Percentiles rank a stretch among this genome's conserved stretches.
These are phyloP conservation scores for Aureobasidium zeae DNA, from an alignment of 2,329 filamentous ascomycete genomes.

Conservation along the genomic window DNA sequence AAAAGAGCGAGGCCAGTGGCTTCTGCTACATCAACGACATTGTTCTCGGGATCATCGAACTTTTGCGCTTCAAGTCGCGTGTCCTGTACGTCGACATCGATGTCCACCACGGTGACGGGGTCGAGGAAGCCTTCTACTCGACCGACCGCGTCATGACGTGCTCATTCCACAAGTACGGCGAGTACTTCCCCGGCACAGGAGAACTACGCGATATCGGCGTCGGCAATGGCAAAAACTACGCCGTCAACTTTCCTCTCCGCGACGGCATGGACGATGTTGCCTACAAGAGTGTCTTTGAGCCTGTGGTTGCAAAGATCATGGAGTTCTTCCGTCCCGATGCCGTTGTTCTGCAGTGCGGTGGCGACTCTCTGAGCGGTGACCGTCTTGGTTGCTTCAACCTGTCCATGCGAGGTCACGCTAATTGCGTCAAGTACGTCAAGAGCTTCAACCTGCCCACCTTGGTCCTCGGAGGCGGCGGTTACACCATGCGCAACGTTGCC, in stretches of 20 bases:
- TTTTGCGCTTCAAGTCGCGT: slow-evolving; percentile 70
- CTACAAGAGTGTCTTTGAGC: slow-evolving; percentile 61
- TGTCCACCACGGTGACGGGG: slow-evolving; percentile 83
- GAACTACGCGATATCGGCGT: slow-evolving; percentile 61
- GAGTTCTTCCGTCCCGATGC: slow-evolving; percentile 59
- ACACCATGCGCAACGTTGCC: slow-evolving; percentile 58
- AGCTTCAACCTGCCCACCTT: slow-evolving; percentile 57
- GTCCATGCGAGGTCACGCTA: slow-evolving; percentile 61
- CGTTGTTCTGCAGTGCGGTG: slow-evolving; percentile 60
- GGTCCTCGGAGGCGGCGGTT: slow-evolving; percentile 58
- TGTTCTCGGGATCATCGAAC: slow-evolving; percentile 81
- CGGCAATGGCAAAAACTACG: slow-evolving; percentile 56
- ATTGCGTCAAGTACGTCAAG: slow-evolving; percentile 61
- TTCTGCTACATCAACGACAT: slow-evolving; percentile 99
- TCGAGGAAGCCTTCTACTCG: slow-evolving; percentile 65
- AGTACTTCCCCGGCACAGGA: slow-evolving; percentile 62
- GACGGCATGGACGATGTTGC: slow-evolving; percentile 58
- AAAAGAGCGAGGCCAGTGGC: slow-evolving; percentile 84
- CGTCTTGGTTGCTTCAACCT: slow-evolving; percentile 61
- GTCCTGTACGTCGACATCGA: slow-evolving; percentile 95
- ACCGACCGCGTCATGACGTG: slow-evolving; percentile 64
- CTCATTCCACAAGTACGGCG: slow-evolving; percentile 64
- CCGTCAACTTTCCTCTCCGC: slow-evolving; percentile 60
- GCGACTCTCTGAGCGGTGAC: slow-evolving; percentile 59
- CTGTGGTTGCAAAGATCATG: slow-evolving; percentile 58